phyloP scores from a whole-genome alignment of 306 rosid species.

The Prunus campanulata region DNA sequence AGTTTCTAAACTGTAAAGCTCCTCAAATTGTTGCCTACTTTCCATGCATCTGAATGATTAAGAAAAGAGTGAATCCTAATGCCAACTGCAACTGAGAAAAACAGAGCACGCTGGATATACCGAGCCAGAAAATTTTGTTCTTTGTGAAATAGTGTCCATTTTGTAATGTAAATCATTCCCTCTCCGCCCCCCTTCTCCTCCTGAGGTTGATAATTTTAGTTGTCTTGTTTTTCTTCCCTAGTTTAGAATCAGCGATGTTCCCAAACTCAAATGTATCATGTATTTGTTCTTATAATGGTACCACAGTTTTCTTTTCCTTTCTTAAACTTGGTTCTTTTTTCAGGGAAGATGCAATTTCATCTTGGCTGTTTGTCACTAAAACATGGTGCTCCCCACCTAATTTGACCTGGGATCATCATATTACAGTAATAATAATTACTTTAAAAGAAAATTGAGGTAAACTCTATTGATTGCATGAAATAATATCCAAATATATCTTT shows the following conservation, averaged over 20 bases:
- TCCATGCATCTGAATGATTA: slow-evolving; percentile 21
- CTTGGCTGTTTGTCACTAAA: too few species aligned
- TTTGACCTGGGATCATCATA: too few species aligned
- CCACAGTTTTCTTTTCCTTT: neutral
- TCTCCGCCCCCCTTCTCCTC: neutral
- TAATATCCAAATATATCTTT: too few species aligned
- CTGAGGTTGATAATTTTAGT: slow-evolving; percentile 3
- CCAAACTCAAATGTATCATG: slow-evolving; percentile 14
- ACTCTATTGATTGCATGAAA: too few species aligned
- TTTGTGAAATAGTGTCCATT: slow-evolving; percentile 50
- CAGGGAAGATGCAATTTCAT: too few species aligned
- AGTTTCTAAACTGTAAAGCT: slow-evolving; percentile 22
- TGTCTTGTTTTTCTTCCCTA: neutral
- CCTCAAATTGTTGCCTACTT: slow-evolving; percentile 28
- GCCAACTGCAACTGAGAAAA: slow-evolving; percentile 23
- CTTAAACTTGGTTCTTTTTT: neutral
- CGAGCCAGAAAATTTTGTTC: slow-evolving; percentile 2
- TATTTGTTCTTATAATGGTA: neutral
- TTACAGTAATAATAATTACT: too few species aligned
- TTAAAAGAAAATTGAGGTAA: too few species aligned
- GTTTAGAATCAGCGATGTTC: neutral
- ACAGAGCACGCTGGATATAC: slow-evolving; percentile 22
- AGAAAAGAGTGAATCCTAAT: slow-evolving; percentile 25
- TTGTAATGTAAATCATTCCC: slow-evolving; percentile 33
- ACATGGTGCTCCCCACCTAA: too few species aligned